phyloP scores from a whole-genome alignment of 352 stramenopile genomes.

The Phytophthora cajani region DNA sequence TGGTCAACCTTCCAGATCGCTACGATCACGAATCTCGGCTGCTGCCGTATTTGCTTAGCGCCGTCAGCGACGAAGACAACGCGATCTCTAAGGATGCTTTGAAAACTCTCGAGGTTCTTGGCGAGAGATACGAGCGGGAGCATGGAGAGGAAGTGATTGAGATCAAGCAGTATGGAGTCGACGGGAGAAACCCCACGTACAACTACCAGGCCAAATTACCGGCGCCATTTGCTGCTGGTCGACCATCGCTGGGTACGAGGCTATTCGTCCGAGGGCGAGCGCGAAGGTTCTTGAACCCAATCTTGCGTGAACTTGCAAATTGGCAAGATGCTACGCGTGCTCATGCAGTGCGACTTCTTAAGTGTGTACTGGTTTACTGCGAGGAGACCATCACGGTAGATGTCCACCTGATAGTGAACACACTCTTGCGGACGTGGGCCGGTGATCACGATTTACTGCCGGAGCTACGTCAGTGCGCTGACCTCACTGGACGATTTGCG shows the following conservation, averaged over 20 bases:
- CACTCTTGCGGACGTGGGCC: conserved; percentile 64
- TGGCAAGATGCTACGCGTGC: conserved; percentile 89
- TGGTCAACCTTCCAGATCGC: conserved; percentile 91
- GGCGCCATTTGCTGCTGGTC: conserved; percentile 69
- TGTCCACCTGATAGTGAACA: conserved; percentile 74
- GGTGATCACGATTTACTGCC: conserved; percentile 35
- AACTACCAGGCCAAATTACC: conserved; percentile 89
- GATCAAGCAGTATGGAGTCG: conserved; percentile 94
- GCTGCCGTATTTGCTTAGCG: conserved; percentile 94
- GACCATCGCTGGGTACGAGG: conserved; percentile 90
- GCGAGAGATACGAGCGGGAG: conserved; percentile 67
- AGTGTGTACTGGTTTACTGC: conserved; percentile 91
- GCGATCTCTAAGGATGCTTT: conserved; percentile 65
- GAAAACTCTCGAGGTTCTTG: conserved; percentile 73
- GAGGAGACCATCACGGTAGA: conserved; percentile 95
- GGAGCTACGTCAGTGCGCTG: conserved; percentile 46
- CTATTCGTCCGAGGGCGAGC: conserved; percentile 92
- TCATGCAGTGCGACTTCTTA: conserved; percentile 89
- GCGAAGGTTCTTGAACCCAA: conserved; percentile 87
- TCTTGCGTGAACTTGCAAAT: conserved; percentile 92
- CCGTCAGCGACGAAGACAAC: conserved; percentile 76
- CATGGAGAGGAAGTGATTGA: conserved; percentile 91
- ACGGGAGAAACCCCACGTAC: conserved; percentile 85
- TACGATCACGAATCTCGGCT: conserved; percentile 95
- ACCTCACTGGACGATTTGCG: conserved; percentile 70